Percentiles rank a stretch among this genome's conserved stretches.
Conservation (phyloP, 2,329 filamentous ascomycete species). For the Exserohilum rostratum region DNA sequence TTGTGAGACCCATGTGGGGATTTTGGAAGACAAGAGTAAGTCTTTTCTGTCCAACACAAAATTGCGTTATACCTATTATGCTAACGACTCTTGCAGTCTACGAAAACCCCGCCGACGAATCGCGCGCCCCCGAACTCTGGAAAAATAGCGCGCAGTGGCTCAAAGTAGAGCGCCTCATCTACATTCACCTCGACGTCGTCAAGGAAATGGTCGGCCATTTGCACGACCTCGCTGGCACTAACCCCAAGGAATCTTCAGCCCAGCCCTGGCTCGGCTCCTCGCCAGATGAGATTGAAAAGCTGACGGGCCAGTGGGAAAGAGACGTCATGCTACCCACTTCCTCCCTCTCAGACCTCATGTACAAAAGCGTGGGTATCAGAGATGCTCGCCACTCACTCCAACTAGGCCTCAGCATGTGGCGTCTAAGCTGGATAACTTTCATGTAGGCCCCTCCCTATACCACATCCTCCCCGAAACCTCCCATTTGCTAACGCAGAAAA, state of each 20-base stretch:
- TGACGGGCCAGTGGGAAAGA: conserved; percentile 56
- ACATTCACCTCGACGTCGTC: conserved; percentile 56
- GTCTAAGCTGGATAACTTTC: conserved; percentile 72
- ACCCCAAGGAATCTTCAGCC: conserved; percentile 32
- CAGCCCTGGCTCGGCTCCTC: conserved; percentile 51
- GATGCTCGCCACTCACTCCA: conserved; percentile 58
- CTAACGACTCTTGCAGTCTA: conserved; percentile 47
- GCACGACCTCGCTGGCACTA: conserved; percentile 48
- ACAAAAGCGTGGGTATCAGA: conserved; percentile 60
- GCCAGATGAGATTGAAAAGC: conserved; percentile 52
- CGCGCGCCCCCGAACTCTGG: conserved; percentile 59
- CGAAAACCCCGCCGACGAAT: conserved; percentile 60
- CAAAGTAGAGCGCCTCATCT: conserved; percentile 60
- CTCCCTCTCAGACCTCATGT: conserved; percentile 58
- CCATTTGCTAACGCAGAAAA: too few relatives aligned
- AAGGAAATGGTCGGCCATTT: conserved; percentile 54
- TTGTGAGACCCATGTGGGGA: conserved; percentile 57
- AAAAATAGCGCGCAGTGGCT: conserved; percentile 58
- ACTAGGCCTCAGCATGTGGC: conserved; percentile 58
- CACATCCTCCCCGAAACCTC: too few relatives aligned
- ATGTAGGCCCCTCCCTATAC: conserved; percentile 54
- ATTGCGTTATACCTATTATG: not conserved
- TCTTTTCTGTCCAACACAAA: not conserved
- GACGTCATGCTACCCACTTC: conserved; percentile 59
- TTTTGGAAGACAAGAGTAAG: conserved; percentile 47